These are phyloP conservation scores for Fraxinus nigra DNA, from an alignment of 305 asterid species.

Conservation along the genomic window DNA sequence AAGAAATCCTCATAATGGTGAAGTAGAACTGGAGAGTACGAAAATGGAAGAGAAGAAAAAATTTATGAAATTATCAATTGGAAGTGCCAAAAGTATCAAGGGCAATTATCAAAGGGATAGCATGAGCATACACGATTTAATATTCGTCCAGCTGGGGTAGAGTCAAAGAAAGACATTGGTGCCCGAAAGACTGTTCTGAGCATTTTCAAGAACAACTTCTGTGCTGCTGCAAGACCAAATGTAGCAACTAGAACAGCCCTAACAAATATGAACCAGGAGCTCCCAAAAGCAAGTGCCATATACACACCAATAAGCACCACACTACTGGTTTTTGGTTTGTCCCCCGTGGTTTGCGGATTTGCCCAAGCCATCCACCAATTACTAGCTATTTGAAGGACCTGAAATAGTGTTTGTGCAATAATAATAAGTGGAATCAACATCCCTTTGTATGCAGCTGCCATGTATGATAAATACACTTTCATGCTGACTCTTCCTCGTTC, in stretches of 20 bases:
- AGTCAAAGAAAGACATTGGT: conserved; percentile 99
- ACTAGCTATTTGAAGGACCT: conserved; percentile 95
- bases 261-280: conserved; percentile 87
- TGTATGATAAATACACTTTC: conserved; percentile 89
- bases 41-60: neutral
- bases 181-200: conserved; percentile 75
- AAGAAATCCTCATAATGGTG: conserved; percentile 29
- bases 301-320: conserved; percentile 77
- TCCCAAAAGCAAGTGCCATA: conserved; percentile 96
- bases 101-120: conserved; percentile 1
- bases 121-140: conserved; percentile 82
- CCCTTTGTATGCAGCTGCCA: conserved; percentile 96
- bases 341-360: conserved; percentile 89
- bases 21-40: neutral
- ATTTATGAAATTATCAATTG: conserved; percentile 3
- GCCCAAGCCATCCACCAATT: conserved; percentile 99
- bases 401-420: conserved; percentile 89
- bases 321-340: conserved; percentile 65
- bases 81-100: conserved; percentile 4
- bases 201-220: conserved; percentile 85
- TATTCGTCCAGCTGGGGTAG: conserved; percentile 96
- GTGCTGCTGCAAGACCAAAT: conserved; percentile 98
- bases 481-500: conserved; percentile 95
- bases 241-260: conserved; percentile 97
- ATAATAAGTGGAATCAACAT: conserved; percentile 78